Evolutionary conservation across 192 early-diverging fungal genomes (phyloP).

Genomic region (Backusella mclennaniae): DNA sequence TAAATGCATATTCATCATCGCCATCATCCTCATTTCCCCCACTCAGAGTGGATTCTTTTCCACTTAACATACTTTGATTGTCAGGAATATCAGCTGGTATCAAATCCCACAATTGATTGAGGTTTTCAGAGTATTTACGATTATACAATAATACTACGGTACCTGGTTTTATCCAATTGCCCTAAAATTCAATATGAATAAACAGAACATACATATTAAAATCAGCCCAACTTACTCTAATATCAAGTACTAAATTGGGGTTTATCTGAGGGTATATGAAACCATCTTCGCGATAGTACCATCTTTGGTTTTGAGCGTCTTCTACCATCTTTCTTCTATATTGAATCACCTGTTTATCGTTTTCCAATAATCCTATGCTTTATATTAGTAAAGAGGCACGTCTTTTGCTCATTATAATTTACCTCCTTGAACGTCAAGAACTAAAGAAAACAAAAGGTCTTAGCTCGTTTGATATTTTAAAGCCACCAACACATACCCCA

Average conservation of each 20-base stretch:
- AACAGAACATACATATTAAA: background rate
- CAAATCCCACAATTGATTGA: constrained; percentile 32
- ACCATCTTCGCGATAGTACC: constrained; percentile 37
- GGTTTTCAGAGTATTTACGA: constrained; percentile 32
- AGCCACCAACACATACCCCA: background rate
- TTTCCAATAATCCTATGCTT: constrained; percentile 13
- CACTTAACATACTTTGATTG: background rate
- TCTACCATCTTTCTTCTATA: constrained; percentile 32
- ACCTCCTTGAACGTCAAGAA: constrained; percentile 34
- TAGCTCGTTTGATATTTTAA: background rate
- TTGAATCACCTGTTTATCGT: constrained; percentile 32
- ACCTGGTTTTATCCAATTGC: constrained; percentile 33
- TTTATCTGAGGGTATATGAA: constrained; percentile 34
- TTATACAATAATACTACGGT: constrained; percentile 31
- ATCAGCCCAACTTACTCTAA: constrained; percentile 22
- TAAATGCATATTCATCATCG: constrained; percentile 33
- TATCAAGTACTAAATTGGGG: constrained; percentile 35
- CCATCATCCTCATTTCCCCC: background rate
- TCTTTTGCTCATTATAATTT: background rate
- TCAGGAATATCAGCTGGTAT: constrained; percentile 15
- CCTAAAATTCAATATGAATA: constrained; percentile 2
- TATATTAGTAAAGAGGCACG: background rate
- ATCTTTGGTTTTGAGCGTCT: constrained; percentile 32
- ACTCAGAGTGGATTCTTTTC: background rate
- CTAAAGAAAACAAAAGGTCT: background rate